Percentiles rank a stretch among this genome's conserved stretches.
Evolutionary conservation across 2,329 filamentous ascomycete species (phyloP).

Genomic region (Colletotrichum spinosum): DNA sequence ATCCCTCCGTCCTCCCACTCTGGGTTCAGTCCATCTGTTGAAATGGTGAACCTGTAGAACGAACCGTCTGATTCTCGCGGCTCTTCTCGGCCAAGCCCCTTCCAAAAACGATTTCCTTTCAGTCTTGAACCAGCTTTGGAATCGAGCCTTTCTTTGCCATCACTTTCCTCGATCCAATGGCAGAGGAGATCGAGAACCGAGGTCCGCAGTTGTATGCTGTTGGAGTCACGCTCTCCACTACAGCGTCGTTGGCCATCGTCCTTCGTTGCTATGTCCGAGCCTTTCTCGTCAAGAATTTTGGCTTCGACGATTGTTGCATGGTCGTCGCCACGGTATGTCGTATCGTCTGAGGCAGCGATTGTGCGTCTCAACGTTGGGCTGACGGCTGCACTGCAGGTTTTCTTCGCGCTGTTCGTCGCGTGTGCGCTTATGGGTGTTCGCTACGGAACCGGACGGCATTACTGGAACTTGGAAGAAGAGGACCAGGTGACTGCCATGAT

Average conservation of each 20-base stretch:
- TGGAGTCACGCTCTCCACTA: constrained; percentile 43
- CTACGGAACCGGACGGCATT: constrained; percentile 56
- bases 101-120: constrained; percentile 1
- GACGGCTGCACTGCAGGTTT: constrained; percentile 40
- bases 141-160: constrained; percentile 6
- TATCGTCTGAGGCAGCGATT: background rate
- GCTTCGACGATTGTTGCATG: constrained; percentile 55
- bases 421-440: constrained; percentile 50
- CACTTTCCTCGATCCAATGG: constrained; percentile 12
- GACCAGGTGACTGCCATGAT: constrained; percentile 49
- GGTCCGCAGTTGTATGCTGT: constrained; percentile 49
- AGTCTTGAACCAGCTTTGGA: too few species aligned
- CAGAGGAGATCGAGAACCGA: constrained; percentile 43
- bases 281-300: constrained; percentile 52
- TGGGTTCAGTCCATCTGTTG: constrained; percentile 12
- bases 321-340: constrained; percentile 46
- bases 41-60: constrained; percentile 22
- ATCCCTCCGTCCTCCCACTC: constrained; percentile 10
- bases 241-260: constrained; percentile 43
- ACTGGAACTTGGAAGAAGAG: constrained; percentile 43
- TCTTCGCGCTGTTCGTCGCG: constrained; percentile 50
- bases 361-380: background rate
- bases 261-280: constrained; percentile 50
- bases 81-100: constrained; percentile 21
- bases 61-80: constrained; percentile 26